Evolutionary conservation across 495 filamentous ascomycete species (phyloP).

Genomic region (Acidiella bohemica): DNA sequence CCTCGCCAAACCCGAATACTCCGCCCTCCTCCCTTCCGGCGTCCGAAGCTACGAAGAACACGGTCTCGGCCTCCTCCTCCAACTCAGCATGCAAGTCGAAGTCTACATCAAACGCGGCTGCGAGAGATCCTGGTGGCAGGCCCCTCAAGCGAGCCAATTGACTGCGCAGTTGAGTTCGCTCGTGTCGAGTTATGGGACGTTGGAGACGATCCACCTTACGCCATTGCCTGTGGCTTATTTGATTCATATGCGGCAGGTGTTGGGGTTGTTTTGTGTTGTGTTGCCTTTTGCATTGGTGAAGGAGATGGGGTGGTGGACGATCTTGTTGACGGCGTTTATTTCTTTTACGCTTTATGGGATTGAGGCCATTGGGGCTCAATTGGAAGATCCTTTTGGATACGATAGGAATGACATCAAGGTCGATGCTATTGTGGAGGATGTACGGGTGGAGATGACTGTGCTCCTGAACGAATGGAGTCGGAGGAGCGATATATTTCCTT

Average conservation of each 20-base stretch:
- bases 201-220: conserved; percentile 63
- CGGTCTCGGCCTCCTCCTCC: conserved; percentile 51
- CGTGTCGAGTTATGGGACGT: conserved; percentile 51
- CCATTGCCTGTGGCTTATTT: conserved; percentile 65
- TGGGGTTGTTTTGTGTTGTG: conserved; percentile 57
- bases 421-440: conserved; percentile 59
- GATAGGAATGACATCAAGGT: conserved; percentile 70
- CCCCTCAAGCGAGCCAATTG: conserved; percentile 49
- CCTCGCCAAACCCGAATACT: conserved; percentile 45
- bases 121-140: conserved; percentile 45
- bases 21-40: conserved; percentile 44
- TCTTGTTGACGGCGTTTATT: conserved; percentile 52
- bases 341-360: conserved; percentile 65
- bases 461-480: conserved; percentile 51
- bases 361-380: conserved; percentile 57
- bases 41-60: conserved; percentile 48
- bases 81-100: conserved; percentile 56
- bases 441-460: conserved; percentile 48
- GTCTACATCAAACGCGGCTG: conserved; percentile 51
- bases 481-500: conserved; percentile 6
- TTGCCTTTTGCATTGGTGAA: conserved; percentile 62
- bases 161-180: conserved; percentile 48
- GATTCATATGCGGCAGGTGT: conserved; percentile 64
- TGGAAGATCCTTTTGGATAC: conserved; percentile 66
- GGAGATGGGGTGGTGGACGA: conserved; percentile 57